Conservation (phyloP, 176 grass and related monocot species). For the Rhipidocladum racemiflorum region DNA sequence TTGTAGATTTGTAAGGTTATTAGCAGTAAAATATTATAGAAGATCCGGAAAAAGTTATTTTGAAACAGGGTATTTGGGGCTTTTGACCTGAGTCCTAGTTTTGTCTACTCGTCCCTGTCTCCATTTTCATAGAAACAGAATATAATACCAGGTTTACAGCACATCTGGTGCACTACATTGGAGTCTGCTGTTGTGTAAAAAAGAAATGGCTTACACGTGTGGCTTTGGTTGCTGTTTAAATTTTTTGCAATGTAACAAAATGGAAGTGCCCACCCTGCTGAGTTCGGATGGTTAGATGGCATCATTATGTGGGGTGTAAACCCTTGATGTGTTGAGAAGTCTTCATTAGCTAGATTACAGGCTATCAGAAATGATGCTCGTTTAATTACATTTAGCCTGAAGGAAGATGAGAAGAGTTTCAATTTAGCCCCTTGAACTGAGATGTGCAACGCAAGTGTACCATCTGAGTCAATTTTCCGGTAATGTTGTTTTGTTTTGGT, state of each 20-base stretch:
- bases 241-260: background rate
- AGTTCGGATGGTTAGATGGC: background rate
- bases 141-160: background rate
- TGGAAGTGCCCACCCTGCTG: background rate
- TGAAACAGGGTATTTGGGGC: background rate
- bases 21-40: background rate
- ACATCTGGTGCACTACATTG: background rate
- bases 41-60: background rate
- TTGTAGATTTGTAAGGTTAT: constrained; percentile 12
- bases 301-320: background rate
- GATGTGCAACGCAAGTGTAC: background rate
- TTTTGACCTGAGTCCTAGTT: background rate
- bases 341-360: background rate
- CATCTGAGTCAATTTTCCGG: background rate
- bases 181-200: background rate
- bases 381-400: constrained; percentile 11
- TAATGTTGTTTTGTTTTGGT: background rate
- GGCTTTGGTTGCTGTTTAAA: background rate
- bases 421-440: background rate
- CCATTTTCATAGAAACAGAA: background rate
- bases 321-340: background rate
- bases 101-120: background rate
- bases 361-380: background rate
- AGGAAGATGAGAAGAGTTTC: background rate
- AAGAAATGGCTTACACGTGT: background rate